Conservation (phyloP, 1,139 yeast genomes). For the Ashbya aceris region DNA sequence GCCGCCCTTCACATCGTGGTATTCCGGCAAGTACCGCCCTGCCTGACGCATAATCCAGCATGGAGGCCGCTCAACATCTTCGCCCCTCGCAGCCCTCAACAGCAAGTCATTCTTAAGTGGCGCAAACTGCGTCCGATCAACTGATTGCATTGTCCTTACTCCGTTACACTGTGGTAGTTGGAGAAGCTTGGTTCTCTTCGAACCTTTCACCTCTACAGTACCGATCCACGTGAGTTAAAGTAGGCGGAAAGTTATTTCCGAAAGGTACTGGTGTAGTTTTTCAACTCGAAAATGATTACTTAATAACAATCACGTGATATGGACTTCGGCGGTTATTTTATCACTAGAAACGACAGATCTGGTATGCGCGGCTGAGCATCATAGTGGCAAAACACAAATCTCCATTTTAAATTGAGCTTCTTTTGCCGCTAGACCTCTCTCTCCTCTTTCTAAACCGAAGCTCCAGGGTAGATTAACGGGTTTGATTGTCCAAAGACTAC, state of each 20-base stretch:
- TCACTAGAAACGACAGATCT: background rate
- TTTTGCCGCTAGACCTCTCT: too few species aligned
- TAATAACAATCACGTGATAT: too few species aligned
- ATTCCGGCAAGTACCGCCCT: conserved; percentile 68
- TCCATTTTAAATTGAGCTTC: background rate
- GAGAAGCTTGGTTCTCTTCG: too few species aligned
- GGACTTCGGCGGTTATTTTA: too few species aligned
- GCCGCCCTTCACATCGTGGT: conserved; percentile 79
- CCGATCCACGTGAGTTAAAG: too few species aligned
- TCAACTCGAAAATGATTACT: too few species aligned
- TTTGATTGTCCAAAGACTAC: too few species aligned
- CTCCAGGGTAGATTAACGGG: too few species aligned
- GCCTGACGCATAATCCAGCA: conserved; percentile 84
- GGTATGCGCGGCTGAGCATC: background rate
- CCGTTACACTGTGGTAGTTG: background rate
- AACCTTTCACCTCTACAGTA: too few species aligned
- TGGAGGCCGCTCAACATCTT: conserved; percentile 91
- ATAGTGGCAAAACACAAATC: conserved; percentile 1
- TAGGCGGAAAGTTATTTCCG: too few species aligned
- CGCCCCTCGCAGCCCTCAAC: conserved; percentile 80
- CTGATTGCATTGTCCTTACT: conserved; percentile 6
- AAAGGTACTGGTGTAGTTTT: too few species aligned
- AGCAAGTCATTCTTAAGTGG: conserved; percentile 80
- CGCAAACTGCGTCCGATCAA: conserved; percentile 38
- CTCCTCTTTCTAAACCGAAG: too few species aligned